Evolutionary conservation across 768 basidiomycete genomes (phyloP).

Genomic region (Pholiota molesta): DNA sequence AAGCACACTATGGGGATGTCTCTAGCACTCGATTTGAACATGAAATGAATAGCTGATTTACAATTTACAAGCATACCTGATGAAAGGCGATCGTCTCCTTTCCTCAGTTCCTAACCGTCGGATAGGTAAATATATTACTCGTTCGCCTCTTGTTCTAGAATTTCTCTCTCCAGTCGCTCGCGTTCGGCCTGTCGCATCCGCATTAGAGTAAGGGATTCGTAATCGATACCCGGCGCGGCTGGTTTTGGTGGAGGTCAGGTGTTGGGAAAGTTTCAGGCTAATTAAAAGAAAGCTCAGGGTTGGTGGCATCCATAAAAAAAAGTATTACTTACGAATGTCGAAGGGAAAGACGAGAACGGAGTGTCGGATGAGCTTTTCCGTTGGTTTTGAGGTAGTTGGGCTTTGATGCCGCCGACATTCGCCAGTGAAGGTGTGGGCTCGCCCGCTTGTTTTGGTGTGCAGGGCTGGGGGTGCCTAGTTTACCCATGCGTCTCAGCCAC

Average conservation of each 20-base stretch:
- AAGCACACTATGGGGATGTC: too few species aligned
- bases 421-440: constrained; percentile 4
- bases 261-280: constrained; percentile 29
- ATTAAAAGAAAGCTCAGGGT: constrained; percentile 25
- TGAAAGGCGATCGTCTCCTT: neutral
- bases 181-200: constrained; percentile 82
- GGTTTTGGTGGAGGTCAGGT: constrained; percentile 20
- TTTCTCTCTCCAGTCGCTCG: constrained; percentile 75
- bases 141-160: constrained; percentile 65
- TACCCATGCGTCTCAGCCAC: constrained; percentile 76
- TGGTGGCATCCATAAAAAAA: neutral
- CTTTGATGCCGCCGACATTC: constrained; percentile 17
- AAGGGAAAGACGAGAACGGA: constrained; percentile 67
- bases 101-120: neutral
- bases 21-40: too few species aligned
- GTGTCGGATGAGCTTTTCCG: constrained; percentile 22
- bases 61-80: neutral
- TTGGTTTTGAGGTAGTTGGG: constrained; percentile 34
- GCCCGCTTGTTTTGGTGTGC: constrained; percentile 7
- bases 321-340: constrained; percentile 48
- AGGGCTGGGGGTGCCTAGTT: constrained; percentile 41
- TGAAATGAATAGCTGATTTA: neutral
- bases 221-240: constrained; percentile 58
- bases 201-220: constrained; percentile 79
- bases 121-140: neutral